Base-by-base conservation (phyloP, 1,284 basidiomycete genomes). In the Laetiporus sulphureus region DNA sequence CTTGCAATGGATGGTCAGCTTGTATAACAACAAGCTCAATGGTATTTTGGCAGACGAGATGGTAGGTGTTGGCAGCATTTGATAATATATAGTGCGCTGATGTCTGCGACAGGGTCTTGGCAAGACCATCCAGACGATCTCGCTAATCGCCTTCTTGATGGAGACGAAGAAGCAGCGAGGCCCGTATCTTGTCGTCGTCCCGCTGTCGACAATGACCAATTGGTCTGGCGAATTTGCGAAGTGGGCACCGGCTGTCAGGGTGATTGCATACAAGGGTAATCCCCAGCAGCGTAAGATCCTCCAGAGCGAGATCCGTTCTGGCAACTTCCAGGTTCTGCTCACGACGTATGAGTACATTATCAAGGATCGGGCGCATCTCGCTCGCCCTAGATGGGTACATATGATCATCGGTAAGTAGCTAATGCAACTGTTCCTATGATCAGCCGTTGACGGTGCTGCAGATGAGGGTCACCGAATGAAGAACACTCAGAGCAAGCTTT, bases 391-490 rank as follows among this genome's bases (percentile, higher is more conserved):
- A 63, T 99, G 96, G 96, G 69, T 97, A 16, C 94, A 96, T 63
- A 96, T 98, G 86, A 97, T 99, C 62, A 96, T 99, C 52, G 85
- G 85, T 85, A 44, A 43, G 78, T 61, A 20, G 4, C 29, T 31
- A 43, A 34, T 13, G 6, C 31, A 41, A 30, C 24, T 37, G 41
- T 50, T 32, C 49, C 38, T 18, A 32, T 19, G 19, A 19, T 36
- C 29, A 20, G 44, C 3, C 19, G 13, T 13, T 32, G 33, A 5
- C 31, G 40, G 4, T 24, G 11, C 21, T 3, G 12, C 65, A 72
- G 96, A 99, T 61, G 96, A 99, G 74, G 96, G 96, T 59, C 96
- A 99, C 67, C 87, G 96, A 59, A 95, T 99, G 92, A 99, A 99
- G 73, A 99, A 99, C 63, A 94, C 95, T 1, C 91, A 97, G 65